A percentile compares a stretch with the other conserved stretches of the same genome.
These are phyloP conservation scores for Balamuthia mandrillaris DNA, from an alignment of 208 protist species.

Conservation along the genomic window DNA sequence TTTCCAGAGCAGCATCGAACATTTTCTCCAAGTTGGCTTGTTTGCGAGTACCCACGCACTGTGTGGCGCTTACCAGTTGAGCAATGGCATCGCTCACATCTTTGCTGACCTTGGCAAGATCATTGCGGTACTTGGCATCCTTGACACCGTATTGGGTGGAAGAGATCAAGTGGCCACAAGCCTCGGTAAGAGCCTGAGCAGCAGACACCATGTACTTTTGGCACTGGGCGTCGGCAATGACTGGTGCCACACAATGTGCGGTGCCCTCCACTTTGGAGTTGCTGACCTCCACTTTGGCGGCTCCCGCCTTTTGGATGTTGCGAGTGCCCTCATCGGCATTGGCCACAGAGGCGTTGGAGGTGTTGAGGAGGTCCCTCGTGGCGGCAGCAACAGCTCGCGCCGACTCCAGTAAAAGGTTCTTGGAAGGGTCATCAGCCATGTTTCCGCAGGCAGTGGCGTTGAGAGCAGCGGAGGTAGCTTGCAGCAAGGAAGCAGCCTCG, in stretches of 20 bases:
- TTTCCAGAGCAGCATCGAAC: slow-evolving; percentile 31
- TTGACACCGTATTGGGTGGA: slow-evolving; percentile 27
- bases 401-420: slow-evolving; percentile 30
- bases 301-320: slow-evolving; percentile 8
- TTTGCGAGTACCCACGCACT: slow-evolving; percentile 23
- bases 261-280: slow-evolving; percentile 28
- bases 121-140: slow-evolving; percentile 11
- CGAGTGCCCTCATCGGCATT: slow-evolving; percentile 7
- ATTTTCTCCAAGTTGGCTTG: slow-evolving; percentile 39
- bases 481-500: slow-evolving; percentile 24
- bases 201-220: slow-evolving; percentile 40
- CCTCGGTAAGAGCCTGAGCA: slow-evolving; percentile 19
- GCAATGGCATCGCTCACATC: slow-evolving; percentile 18
- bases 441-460: slow-evolving; percentile 34
- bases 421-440: slow-evolving; percentile 26
- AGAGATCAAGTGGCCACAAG: slow-evolving; percentile 8
- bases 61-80: slow-evolving; percentile 34
- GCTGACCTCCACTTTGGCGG: background rate
- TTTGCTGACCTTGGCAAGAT: slow-evolving; percentile 33
- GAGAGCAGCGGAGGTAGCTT: slow-evolving; percentile 36
- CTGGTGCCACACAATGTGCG: background rate
- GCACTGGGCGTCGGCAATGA: slow-evolving; percentile 3
- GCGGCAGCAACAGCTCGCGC: slow-evolving; percentile 22
- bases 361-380: slow-evolving; percentile 23
- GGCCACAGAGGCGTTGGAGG: background rate